These are phyloP conservation scores for Fusarium penzigii DNA, from an alignment of 2,329 filamentous ascomycete genomes.

Conservation along the genomic window DNA sequence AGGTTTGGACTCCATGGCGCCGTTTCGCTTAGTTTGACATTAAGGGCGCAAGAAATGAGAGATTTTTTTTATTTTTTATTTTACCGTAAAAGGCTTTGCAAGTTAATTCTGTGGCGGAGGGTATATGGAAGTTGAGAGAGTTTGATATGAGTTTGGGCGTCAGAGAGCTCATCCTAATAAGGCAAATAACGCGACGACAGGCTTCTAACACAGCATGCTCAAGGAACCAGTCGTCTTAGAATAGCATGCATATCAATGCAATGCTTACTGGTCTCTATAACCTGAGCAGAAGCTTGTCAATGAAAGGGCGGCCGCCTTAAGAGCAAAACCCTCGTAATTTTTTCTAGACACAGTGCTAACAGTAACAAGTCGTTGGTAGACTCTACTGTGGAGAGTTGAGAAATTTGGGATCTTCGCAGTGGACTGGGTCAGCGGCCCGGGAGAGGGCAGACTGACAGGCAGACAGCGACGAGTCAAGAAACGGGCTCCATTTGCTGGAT, in stretches of 20 bases:
- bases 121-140: too few relatives aligned
- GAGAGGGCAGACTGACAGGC: slow-evolving; percentile 21
- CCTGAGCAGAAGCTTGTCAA: neutral
- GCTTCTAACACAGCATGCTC: too few relatives aligned
- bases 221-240: too few relatives aligned
- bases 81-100: neutral
- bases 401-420: slow-evolving; percentile 13
- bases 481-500: slow-evolving; percentile 6
- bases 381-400: slow-evolving; percentile 11
- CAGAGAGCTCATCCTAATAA: slow-evolving; percentile 8
- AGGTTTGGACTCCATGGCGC: neutral
- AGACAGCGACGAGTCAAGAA: slow-evolving; percentile 9
- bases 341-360: slow-evolving; percentile 20
- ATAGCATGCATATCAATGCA: slow-evolving; percentile 4
- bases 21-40: neutral
- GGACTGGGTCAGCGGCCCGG: slow-evolving; percentile 13
- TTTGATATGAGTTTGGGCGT: neutral
- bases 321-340: neutral
- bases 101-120: too few relatives aligned
- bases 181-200: slow-evolving; percentile 4
- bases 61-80: neutral
- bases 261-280: slow-evolving; percentile 6
- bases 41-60: neutral
- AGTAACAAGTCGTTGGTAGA: neutral
- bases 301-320: neutral